Percentiles rank a stretch among this genome's conserved stretches.
These are phyloP conservation scores for Jamesozyma lodderae DNA, from an alignment of 805 yeast genomes.

Conservation along the genomic window DNA sequence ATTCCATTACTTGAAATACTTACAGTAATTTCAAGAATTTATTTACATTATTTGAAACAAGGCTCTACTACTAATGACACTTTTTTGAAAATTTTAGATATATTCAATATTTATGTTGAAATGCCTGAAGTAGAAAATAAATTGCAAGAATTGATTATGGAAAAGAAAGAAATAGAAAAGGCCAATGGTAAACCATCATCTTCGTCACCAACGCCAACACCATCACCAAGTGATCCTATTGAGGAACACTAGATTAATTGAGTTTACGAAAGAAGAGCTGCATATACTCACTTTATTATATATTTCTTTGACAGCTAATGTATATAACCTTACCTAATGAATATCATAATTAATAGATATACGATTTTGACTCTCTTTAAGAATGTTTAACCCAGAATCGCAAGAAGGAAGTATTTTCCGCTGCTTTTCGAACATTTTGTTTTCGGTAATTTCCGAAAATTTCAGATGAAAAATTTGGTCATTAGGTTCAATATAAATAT, in stretches of 20 bases:
- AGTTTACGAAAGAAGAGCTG: no score
- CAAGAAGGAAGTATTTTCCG: no score
- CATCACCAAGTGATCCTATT: background rate
- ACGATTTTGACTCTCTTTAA: no score
- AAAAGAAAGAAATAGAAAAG: constrained; percentile 29
- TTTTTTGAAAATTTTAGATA: constrained; percentile 31
- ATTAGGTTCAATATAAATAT: no score
- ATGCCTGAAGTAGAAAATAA: constrained; percentile 32
- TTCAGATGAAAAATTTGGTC: background rate
- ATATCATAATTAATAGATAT: no score
- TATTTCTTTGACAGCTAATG: no score
- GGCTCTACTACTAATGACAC: constrained; percentile 32
- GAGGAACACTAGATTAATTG: background rate
- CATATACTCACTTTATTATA: no score
- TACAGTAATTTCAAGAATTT: constrained; percentile 57
- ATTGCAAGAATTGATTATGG: constrained; percentile 32
- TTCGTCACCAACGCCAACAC: background rate
- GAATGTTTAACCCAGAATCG: no score
- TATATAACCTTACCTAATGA: no score
- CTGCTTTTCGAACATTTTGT: no score
- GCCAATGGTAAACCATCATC: background rate
- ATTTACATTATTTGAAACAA: constrained; percentile 38
- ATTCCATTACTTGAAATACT: constrained; percentile 59
- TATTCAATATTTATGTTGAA: constrained; percentile 34
- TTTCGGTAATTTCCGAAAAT: background rate